A percentile compares a stretch with the other conserved stretches of the same genome.
Evolutionary conservation across 768 basidiomycete genomes (phyloP).

Genomic region (Clathrus columnatus): DNA sequence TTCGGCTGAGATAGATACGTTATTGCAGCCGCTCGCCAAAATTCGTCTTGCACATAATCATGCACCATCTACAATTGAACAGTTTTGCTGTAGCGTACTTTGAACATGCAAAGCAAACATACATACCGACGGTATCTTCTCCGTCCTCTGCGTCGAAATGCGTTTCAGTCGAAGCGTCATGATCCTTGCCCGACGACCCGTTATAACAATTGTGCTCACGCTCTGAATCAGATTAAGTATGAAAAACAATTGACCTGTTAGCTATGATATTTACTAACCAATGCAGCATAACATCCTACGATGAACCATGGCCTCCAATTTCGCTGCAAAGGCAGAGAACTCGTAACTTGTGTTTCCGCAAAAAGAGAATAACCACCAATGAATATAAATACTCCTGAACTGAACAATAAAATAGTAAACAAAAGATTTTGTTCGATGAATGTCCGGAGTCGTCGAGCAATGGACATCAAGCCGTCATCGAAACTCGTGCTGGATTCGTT

Average conservation of each 20-base stretch:
- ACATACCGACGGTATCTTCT: background rate
- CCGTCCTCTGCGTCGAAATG: background rate
- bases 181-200: background rate
- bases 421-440: conserved; percentile 7
- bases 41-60: conserved; percentile 64
- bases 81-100: too few relatives aligned
- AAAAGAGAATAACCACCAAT: conserved; percentile 1
- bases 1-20: conserved; percentile 64
- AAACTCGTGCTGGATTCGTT: background rate
- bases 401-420: conserved; percentile 3
- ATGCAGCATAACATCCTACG: conserved; percentile 8
- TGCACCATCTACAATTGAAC: conserved; percentile 54
- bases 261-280: background rate
- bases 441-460: background rate
- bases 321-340: background rate
- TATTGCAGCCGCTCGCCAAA: conserved; percentile 63
- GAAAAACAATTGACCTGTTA: background rate
- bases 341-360: background rate
- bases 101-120: too few relatives aligned
- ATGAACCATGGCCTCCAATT: conserved; percentile 11
- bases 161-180: conserved; percentile 2
- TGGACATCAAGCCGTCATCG: background rate
- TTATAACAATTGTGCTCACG: background rate
- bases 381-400: background rate
- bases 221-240: background rate